Percentiles rank a stretch among this genome's conserved stretches.
Conservation (phyloP, 192 early-diverging fungal species). For the Borealophlyctis nickersoniae region DNA sequence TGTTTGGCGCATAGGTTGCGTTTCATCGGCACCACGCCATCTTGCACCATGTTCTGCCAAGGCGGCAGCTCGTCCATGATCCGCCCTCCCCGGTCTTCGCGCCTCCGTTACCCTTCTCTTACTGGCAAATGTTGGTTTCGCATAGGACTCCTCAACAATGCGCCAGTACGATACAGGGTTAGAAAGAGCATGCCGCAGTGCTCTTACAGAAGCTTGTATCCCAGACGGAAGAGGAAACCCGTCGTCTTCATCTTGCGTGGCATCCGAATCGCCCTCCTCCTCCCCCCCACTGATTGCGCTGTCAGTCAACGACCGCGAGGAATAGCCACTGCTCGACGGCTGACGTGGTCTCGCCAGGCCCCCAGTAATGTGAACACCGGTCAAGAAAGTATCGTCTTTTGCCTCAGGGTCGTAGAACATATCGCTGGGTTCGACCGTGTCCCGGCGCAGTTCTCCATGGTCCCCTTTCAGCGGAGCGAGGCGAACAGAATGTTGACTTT, state of each 20-base stretch:
- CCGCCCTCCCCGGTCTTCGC: too few species aligned
- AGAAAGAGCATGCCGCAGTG: conserved; percentile 42
- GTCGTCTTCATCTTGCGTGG: conserved; percentile 7
- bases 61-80: too few species aligned
- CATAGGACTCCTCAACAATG: conserved; percentile 35
- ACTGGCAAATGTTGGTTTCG: conserved; percentile 34
- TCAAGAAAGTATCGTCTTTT: conserved; percentile 50
- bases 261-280: not conserved
- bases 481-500: too few species aligned
- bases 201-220: conserved; percentile 43
- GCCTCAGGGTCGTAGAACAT: conserved; percentile 37
- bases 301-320: not conserved
- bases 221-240: conserved; percentile 24
- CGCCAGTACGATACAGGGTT: conserved; percentile 44
- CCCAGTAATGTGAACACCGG: conserved; percentile 55
- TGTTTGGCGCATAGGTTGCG: conserved; percentile 17
- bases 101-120: too few species aligned
- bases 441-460: too few species aligned
- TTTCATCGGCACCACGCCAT: not conserved
- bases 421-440: too few species aligned
- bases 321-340: not conserved
- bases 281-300: not conserved
- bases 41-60: not conserved
- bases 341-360: not conserved
- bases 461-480: too few species aligned